Evolutionary conservation across 2,329 filamentous ascomycete species (phyloP).

Genomic region (Colletotrichum karsti): DNA sequence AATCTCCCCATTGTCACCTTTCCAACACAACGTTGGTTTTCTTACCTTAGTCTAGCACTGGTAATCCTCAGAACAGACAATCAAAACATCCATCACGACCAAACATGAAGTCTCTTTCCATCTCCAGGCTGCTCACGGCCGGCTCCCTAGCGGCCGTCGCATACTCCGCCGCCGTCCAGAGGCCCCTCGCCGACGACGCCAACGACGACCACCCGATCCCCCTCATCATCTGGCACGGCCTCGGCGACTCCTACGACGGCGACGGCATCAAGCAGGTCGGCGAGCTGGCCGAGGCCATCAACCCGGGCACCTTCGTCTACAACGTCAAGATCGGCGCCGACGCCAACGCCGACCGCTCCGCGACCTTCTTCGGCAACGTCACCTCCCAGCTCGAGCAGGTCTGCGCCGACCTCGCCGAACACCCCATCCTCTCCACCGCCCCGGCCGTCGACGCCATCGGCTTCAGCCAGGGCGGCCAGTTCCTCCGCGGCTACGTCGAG

Average conservation of each 20-base stretch:
- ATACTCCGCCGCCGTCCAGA: slow-evolving; percentile 25
- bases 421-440: slow-evolving; percentile 83
- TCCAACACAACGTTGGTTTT: background rate
- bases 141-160: slow-evolving; percentile 33
- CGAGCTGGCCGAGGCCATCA: slow-evolving; percentile 73
- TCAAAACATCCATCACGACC: background rate
- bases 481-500: slow-evolving; percentile 91
- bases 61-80: background rate
- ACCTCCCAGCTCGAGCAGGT: slow-evolving; percentile 79
- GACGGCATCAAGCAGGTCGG: slow-evolving; percentile 79
- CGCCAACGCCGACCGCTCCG: slow-evolving; percentile 75
- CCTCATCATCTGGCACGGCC: slow-evolving; percentile 92
- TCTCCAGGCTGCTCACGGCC: slow-evolving; percentile 42
- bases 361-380: slow-evolving; percentile 92
- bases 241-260: slow-evolving; percentile 77
- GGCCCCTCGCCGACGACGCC: slow-evolving; percentile 39
- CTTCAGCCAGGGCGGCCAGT: slow-evolving; percentile 95
- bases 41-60: background rate
- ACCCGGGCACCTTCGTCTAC: slow-evolving; percentile 88
- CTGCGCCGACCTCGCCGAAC: slow-evolving; percentile 77
- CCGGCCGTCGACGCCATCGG: slow-evolving; percentile 90
- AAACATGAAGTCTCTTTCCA: slow-evolving; percentile 41
- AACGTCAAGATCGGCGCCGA: slow-evolving; percentile 76
- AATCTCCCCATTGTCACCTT: background rate
- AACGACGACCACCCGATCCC: slow-evolving; percentile 76